Percentiles rank a stretch among this genome's conserved stretches.
Evolutionary conservation across 768 basidiomycete genomes (phyloP).

Genomic region (Leucosporidium yakuticum): DNA sequence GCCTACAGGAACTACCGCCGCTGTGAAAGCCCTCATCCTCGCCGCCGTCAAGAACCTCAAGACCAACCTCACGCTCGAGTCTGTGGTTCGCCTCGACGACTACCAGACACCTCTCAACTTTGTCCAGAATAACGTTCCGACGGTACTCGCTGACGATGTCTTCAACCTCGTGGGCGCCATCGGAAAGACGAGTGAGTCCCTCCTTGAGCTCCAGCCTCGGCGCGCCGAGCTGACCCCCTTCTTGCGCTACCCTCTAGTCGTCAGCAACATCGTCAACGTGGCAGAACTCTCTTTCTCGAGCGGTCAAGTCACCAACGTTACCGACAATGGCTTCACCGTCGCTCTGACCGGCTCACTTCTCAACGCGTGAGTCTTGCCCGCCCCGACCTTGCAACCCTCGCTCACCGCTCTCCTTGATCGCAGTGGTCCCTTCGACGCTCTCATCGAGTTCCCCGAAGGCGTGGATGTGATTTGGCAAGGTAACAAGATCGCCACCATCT

Average conservation of each 20-base stretch:
- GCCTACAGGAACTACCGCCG: slow-evolving; percentile 55
- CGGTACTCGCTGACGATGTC: slow-evolving; percentile 58
- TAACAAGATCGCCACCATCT: slow-evolving; percentile 57
- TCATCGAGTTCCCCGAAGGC: slow-evolving; percentile 60
- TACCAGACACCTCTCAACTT: slow-evolving; percentile 58
- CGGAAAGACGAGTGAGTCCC: slow-evolving; percentile 50
- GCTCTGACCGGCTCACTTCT: slow-evolving; percentile 44
- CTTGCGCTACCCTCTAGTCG: slow-evolving; percentile 1
- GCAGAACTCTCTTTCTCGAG: slow-evolving; percentile 54
- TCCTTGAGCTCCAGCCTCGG: slow-evolving; percentile 32
- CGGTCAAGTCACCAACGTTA: slow-evolving; percentile 56
- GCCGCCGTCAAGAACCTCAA: slow-evolving; percentile 57
- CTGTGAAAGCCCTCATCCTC: slow-evolving; percentile 58
- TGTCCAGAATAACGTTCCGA: slow-evolving; percentile 55
- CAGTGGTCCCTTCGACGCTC: slow-evolving; percentile 62
- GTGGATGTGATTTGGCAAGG: slow-evolving; percentile 62
- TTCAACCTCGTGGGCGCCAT: slow-evolving; percentile 67
- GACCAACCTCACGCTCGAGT: slow-evolving; percentile 52
- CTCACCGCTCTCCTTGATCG: slow-evolving; percentile 27
- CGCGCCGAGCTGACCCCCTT: slow-evolving; percentile 48
- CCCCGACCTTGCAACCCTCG: neutral
- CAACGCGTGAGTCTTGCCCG: slow-evolving; percentile 4
- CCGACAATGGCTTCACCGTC: slow-evolving; percentile 60
- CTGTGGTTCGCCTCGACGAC: slow-evolving; percentile 58
- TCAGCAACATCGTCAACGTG: slow-evolving; percentile 51